Evolutionary conservation across 495 filamentous ascomycete genomes (phyloP).

Genomic region (Lineolata rhizophorae): DNA sequence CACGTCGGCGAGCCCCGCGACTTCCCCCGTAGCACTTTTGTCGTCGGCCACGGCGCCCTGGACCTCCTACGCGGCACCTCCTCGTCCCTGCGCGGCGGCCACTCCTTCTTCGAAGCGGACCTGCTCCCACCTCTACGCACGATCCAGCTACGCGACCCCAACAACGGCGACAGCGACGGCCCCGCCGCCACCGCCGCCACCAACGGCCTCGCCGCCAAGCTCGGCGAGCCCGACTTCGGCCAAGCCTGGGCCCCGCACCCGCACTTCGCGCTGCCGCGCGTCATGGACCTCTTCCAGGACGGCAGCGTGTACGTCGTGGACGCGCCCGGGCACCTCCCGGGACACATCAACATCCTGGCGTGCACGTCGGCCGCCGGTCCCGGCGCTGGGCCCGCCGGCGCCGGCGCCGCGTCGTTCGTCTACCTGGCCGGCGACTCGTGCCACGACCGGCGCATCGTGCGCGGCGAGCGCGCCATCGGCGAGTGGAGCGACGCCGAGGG

Average conservation of each 20-base stretch:
- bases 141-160: slow-evolving; percentile 9
- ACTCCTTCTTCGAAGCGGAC: slow-evolving; percentile 15
- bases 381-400: too few relatives aligned
- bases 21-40: slow-evolving; percentile 23
- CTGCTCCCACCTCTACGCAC: slow-evolving; percentile 15
- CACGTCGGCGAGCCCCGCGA: slow-evolving; percentile 26
- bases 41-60: slow-evolving; percentile 25
- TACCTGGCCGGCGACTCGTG: slow-evolving; percentile 5
- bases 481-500: slow-evolving; percentile 1
- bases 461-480: slow-evolving; percentile 3
- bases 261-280: too few relatives aligned
- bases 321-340: slow-evolving; percentile 4
- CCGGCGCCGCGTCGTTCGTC: slow-evolving; percentile 1
- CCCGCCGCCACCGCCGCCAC: too few relatives aligned
- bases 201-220: too few relatives aligned
- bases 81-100: slow-evolving; percentile 12
- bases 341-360: slow-evolving; percentile 4
- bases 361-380: too few relatives aligned
- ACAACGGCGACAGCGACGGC: too few relatives aligned
- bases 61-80: slow-evolving; percentile 15
- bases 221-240: too few relatives aligned
- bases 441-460: slow-evolving; percentile 3
- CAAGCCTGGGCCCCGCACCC: slow-evolving; percentile 1
- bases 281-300: slow-evolving; percentile 4
- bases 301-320: slow-evolving; percentile 6